phyloP scores from a whole-genome alignment of 1,139 yeast species.

The Kluyveromyces sp. region DNA sequence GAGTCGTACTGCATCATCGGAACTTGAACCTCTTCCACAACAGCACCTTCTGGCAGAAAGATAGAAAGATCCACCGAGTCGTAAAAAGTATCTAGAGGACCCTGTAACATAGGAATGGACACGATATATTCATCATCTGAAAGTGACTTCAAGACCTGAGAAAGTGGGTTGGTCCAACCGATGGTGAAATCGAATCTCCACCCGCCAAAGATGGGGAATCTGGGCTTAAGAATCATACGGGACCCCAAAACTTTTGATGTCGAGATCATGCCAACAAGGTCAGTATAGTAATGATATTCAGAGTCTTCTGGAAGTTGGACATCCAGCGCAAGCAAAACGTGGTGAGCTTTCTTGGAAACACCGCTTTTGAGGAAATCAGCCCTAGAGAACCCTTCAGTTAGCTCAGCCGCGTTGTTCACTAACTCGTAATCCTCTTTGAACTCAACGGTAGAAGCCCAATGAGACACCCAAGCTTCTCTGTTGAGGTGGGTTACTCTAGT shows the following conservation, averaged over 20 bases:
- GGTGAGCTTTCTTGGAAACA: conserved; percentile 9
- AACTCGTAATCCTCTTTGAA: conserved; percentile 83
- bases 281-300: conserved; percentile 69
- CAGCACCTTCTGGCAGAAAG: conserved; percentile 85
- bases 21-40: conserved; percentile 50
- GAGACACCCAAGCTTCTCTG: conserved; percentile 81
- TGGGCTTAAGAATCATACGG: conserved; percentile 63
- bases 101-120: conserved; percentile 65
- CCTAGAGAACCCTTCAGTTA: conserved; percentile 67
- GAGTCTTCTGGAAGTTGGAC: conserved; percentile 44
- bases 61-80: conserved; percentile 54
- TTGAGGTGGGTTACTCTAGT: conserved; percentile 51
- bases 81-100: conserved; percentile 63
- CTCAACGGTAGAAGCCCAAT: conserved; percentile 57
- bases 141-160: conserved; percentile 43
- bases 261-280: conserved; percentile 91
- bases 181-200: conserved; percentile 95
- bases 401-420: conserved; percentile 65
- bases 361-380: conserved; percentile 53
- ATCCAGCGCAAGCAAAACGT: conserved; percentile 40
- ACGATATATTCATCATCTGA: conserved; percentile 50
- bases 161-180: conserved; percentile 73
- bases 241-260: conserved; percentile 51
- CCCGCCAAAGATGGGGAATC: conserved; percentile 91
- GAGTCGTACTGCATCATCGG: conserved; percentile 43